A percentile compares a stretch with the other conserved stretches of the same genome.
Evolutionary conservation across 768 basidiomycete species (phyloP).

Genomic region (Pleurotus citrinopileatus): DNA sequence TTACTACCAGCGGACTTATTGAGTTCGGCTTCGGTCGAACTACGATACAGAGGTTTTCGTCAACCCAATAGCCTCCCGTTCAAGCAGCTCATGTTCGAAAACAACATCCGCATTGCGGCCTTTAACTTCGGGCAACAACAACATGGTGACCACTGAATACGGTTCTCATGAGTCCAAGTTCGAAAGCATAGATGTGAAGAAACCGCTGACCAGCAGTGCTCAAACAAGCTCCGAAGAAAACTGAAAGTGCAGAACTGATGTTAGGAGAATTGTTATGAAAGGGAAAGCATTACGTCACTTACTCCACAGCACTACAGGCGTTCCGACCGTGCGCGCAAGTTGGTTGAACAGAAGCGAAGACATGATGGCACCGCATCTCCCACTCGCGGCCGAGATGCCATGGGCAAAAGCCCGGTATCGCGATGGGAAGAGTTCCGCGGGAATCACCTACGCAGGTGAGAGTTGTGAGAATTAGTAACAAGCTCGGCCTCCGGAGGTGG

Average conservation of each 20-base stretch:
- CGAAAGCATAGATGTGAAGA: not conserved
- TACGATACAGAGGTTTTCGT: too few species aligned
- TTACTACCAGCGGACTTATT: too few species aligned
- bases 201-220: not conserved
- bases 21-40: too few species aligned
- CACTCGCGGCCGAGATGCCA: constrained; percentile 69
- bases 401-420: constrained; percentile 71
- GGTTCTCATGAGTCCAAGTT: not conserved
- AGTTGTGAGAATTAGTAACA: too few species aligned
- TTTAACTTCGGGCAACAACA: not conserved
- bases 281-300: constrained; percentile 22
- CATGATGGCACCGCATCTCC: constrained; percentile 79
- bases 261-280: not conserved
- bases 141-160: not conserved
- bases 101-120: not conserved
- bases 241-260: not conserved
- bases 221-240: not conserved
- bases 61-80: not conserved
- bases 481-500: too few species aligned
- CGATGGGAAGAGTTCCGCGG: constrained; percentile 80
- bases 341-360: constrained; percentile 71
- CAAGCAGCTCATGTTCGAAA: not conserved
- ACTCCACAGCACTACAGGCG: constrained; percentile 70
- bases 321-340: constrained; percentile 56
- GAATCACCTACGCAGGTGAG: constrained; percentile 18